Evolutionary conservation across 176 grass and related monocot species (phyloP), one percentile per base, ranked within the genome.

Genomic region (Tuctoria greenei): DNA sequence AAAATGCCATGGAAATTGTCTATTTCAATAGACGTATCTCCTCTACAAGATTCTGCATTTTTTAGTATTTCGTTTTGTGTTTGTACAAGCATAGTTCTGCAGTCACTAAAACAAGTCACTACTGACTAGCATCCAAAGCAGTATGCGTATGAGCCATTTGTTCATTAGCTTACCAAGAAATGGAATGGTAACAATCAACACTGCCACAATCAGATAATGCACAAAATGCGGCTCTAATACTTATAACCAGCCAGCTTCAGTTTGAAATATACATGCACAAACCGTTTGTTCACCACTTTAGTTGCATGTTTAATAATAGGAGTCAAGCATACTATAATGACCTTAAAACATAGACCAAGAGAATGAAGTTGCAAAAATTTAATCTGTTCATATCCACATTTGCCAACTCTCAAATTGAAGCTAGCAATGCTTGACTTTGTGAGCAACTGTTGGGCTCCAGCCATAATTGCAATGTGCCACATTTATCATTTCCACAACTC

Each of bases 1-100:
- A 73, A 51, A 77, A 86, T 73, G 61, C 42, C 67, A 68, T 61
- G 52, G 11, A 74, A 54, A 72, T 36, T 37, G 12, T 45, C 45
- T 34, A 71, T 35, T 26, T 26, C 25, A 78, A 41, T 25, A 61
- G 1, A 71, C 27, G 43, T 27, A 61, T 60, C 7, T 77, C 31
- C 8, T 46, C 45, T 64, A 2, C 28, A 21, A 61, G 13, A 75
- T 49, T 43, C 2, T 21, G 36, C 23, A 63, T 1, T 68, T 52
- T 17, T 47, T 21, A 20, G 20, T 51, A 63, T 4, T 36, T 69
- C 17, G 2, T 40, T 73, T 43, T 50, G 27, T 66, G 10, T 67
- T 1, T 66, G 23, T 58, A 26, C 1, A 58, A 58, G 17, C 4
- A 58, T 25, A 58, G 4, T 24, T 23, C 20, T 10, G 17, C 17